A percentile compares a stretch with the other conserved stretches of the same genome.
phyloP scores from a whole-genome alignment of 305 asterid genomes.

The Fraxinus albicans region DNA sequence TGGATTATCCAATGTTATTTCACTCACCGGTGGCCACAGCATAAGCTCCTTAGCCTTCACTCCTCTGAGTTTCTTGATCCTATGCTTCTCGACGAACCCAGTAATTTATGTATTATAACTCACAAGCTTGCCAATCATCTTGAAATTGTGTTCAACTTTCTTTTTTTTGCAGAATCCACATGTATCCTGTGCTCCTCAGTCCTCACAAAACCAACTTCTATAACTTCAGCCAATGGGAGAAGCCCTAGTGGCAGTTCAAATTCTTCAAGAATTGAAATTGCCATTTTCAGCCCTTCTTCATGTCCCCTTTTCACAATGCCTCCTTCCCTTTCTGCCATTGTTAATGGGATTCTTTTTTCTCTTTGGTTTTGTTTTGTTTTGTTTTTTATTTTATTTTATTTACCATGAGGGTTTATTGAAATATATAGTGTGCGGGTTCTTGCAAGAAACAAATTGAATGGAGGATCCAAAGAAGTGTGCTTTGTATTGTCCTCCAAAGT shows the following conservation, averaged over 20 bases:
- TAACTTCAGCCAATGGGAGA: constrained; percentile 61
- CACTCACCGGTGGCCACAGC: constrained; percentile 67
- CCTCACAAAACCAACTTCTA: constrained; percentile 67
- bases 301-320: constrained; percentile 53
- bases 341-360: background rate
- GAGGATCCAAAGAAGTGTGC: constrained; percentile 37
- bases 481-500: constrained; percentile 37
- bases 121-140: constrained; percentile 58
- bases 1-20: constrained; percentile 45
- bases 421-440: constrained; percentile 26
- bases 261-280: constrained; percentile 53
- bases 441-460: constrained; percentile 29
- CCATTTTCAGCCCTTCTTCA: constrained; percentile 63
- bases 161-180: constrained; percentile 66
- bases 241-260: constrained; percentile 67
- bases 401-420: background rate
- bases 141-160: constrained; percentile 59
- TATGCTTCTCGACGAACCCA: constrained; percentile 51
- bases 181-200: constrained; percentile 53
- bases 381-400: too few species aligned
- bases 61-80: constrained; percentile 70
- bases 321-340: constrained; percentile 58
- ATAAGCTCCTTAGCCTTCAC: constrained; percentile 73
- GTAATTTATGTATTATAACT: constrained; percentile 51
- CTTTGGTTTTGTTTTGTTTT: background rate